Evolutionary conservation across 331 rosid species (phyloP).

Genomic region (Telfairia occidentalis): DNA sequence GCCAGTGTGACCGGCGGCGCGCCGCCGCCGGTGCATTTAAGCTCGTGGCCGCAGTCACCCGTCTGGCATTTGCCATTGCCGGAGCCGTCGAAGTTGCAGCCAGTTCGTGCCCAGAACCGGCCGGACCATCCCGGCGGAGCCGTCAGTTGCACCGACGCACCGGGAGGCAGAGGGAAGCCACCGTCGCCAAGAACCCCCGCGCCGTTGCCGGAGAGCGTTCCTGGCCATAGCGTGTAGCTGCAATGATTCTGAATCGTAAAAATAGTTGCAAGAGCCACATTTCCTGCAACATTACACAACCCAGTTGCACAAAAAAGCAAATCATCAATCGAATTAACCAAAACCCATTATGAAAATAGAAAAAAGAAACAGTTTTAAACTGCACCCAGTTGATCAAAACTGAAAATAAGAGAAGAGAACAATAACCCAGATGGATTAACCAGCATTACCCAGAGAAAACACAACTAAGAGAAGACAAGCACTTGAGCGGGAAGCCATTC

Average conservation of each 20-base stretch:
- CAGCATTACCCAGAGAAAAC: constrained; percentile 27
- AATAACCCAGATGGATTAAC: neutral
- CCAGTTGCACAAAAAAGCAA: neutral
- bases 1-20: constrained; percentile 60
- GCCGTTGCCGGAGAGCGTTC: constrained; percentile 64
- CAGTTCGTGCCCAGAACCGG: constrained; percentile 78
- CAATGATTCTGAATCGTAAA: constrained; percentile 56
- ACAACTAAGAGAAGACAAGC: constrained; percentile 22
- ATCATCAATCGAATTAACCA: neutral
- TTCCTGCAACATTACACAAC: constrained; percentile 20
- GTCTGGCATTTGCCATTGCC: constrained; percentile 58
- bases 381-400: neutral
- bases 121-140: constrained; percentile 86
- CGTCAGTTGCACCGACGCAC: constrained; percentile 21
- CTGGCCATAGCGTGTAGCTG: constrained; percentile 64
- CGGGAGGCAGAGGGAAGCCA: constrained; percentile 43
- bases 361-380: neutral
- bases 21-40: constrained; percentile 51
- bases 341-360: neutral
- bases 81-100: constrained; percentile 43
- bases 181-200: constrained; percentile 44
- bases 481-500: constrained; percentile 23
- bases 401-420: neutral
- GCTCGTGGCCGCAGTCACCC: constrained; percentile 67
- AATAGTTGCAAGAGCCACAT: constrained; percentile 26